Conservation (phyloP, 352 stramenopile genomes). For the Pythium dissotocum region DNA sequence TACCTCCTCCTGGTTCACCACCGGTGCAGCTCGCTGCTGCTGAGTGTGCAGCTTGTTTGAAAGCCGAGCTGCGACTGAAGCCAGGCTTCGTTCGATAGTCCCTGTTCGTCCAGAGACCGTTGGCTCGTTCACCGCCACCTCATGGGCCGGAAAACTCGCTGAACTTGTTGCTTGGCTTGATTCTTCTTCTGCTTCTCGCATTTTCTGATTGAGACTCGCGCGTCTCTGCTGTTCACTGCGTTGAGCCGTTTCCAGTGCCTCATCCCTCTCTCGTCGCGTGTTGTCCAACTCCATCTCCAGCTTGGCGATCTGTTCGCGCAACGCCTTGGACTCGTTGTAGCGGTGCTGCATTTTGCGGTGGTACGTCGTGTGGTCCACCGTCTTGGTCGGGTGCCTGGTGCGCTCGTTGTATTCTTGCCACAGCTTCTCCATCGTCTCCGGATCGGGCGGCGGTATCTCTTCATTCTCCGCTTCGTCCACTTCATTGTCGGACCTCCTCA, state of each 20-base stretch:
- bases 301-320: slow-evolving; percentile 50
- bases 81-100: slow-evolving; percentile 8
- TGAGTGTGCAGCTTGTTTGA: slow-evolving; percentile 17
- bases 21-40: neutral
- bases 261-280: slow-evolving; percentile 37
- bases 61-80: slow-evolving; percentile 10
- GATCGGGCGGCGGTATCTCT: slow-evolving; percentile 27
- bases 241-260: slow-evolving; percentile 27
- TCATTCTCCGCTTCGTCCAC: slow-evolving; percentile 4
- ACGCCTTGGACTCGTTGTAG: slow-evolving; percentile 56
- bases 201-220: neutral
- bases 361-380: slow-evolving; percentile 52
- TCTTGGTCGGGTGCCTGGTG: slow-evolving; percentile 43
- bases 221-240: slow-evolving; percentile 11
- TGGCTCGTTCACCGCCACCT: neutral
- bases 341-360: slow-evolving; percentile 75
- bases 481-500: neutral
- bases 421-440: slow-evolving; percentile 49
- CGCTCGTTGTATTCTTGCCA: slow-evolving; percentile 65
- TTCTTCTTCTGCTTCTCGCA: neutral
- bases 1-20: slow-evolving; percentile 33
- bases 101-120: neutral
- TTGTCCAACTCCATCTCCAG: slow-evolving; percentile 49
- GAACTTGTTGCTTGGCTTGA: neutral
- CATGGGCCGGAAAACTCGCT: neutral